Base-by-base conservation (phyloP, 441 rosid genomes). In the Melastoma candidum region DNA sequence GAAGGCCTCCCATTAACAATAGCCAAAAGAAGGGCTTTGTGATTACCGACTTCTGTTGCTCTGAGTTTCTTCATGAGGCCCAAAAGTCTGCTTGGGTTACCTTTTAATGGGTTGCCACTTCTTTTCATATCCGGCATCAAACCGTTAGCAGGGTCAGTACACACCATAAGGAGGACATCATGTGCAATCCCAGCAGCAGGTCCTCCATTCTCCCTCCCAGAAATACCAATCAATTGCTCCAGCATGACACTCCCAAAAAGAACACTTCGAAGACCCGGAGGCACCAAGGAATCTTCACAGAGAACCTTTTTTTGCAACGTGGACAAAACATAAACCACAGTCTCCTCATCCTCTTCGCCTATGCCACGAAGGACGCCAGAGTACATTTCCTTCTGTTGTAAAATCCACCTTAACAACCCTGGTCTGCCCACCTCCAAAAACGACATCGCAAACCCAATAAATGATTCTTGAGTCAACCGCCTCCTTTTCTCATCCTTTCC, bases 371-470 rank as follows among this genome's bases (percentile, higher is more conserved):
- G 81, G 58, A 89, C 84, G 51, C 80, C 82, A 47, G 81, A 87
- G 66, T 72, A 89, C 95, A 94, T 83, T 69, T 89, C 89, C 67
- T 67, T 87, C 74, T 87, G 86, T 75, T 83, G 87, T 58, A 94
- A 70, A 59, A 87, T 61, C 83, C 80, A 79, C 70, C 84, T 79
- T 76, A 94, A 56, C 67, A 94, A 72, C 36, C 84, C 82, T 0
- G 96, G 94, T 51, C 78, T 87, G 66, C 92, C 97, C 62, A 80
- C 74, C 69, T 87, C 94, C 78, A 89, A 72, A 73, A 94, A 94
- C 0, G 97, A 85, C 77, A 89, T 77, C 47, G 96, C 96, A 73
- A 81, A 89, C 58, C 73, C 68, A 59, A 87, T 78, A 77, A 84
- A 87, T 1, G 87, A 74, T 76, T 67, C 82, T 69, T 95, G 85